Evolutionary conservation across 2,329 filamentous ascomycete genomes (phyloP).

Genomic region (Dissoconium aciculare): DNA sequence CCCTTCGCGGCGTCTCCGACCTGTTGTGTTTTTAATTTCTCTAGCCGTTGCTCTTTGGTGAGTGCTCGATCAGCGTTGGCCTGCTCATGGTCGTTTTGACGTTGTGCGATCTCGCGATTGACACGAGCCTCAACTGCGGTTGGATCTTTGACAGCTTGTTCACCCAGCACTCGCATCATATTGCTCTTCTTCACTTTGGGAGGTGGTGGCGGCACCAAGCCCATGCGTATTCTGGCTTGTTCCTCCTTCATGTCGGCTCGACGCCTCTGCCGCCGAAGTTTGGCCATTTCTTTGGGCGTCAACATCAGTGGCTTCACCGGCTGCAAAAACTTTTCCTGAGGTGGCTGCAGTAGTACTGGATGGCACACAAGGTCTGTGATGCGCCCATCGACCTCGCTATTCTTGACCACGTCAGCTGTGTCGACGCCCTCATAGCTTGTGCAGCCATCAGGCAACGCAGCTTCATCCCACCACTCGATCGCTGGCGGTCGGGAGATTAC

Average conservation of each 20-base stretch:
- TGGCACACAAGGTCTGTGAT: conserved; percentile 87
- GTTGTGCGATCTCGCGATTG: conserved; percentile 80
- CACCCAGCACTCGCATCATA: conserved; percentile 89
- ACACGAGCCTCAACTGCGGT: conserved; percentile 93
- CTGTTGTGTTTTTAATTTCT: conserved; percentile 71
- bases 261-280: conserved; percentile 73
- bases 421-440: conserved; percentile 48
- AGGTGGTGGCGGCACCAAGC: conserved; percentile 74
- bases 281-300: conserved; percentile 79
- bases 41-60: conserved; percentile 70
- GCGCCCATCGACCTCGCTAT: conserved; percentile 66
- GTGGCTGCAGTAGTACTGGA: conserved; percentile 76
- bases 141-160: conserved; percentile 86
- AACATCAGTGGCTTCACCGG: conserved; percentile 80
- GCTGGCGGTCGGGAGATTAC: conserved; percentile 63
- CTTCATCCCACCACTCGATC: conserved; percentile 97
- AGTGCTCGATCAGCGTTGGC: conserved; percentile 75
- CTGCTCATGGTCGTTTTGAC: conserved; percentile 60
- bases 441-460: conserved; percentile 56
- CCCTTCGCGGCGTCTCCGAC: conserved; percentile 78
- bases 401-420: conserved; percentile 52
- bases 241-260: conserved; percentile 91
- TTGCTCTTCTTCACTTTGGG: conserved; percentile 97
- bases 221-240: conserved; percentile 87
- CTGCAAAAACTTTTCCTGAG: conserved; percentile 71